phyloP scores from a whole-genome alignment of 228 moss, liverwort and hornwort genomes.

The Sphagnum fallax region DNA sequence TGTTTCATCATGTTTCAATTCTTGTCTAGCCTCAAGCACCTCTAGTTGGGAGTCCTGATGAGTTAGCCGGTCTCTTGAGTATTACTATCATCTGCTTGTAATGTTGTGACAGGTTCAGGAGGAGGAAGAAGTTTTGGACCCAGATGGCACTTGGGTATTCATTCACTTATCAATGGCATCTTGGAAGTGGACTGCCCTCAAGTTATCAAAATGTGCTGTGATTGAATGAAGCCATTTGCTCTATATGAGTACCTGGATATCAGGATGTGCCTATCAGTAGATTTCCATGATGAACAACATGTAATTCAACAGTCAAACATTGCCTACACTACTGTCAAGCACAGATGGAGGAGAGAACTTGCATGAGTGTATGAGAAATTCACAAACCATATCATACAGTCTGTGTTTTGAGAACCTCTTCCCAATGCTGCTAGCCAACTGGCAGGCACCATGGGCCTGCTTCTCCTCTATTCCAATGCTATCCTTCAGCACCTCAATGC shows the following conservation, averaged over 20 bases:
- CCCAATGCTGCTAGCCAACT: constrained; percentile 68
- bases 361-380: too few relatives aligned
- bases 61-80: constrained; percentile 36
- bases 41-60: constrained; percentile 21
- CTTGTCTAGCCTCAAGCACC: constrained; percentile 48
- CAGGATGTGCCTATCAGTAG: too few relatives aligned
- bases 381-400: constrained; percentile 87
- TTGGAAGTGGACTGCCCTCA: constrained; percentile 73
- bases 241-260: constrained; percentile 79
- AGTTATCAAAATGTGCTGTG: constrained; percentile 78
- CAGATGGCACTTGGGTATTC: constrained; percentile 67
- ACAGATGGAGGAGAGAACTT: too few relatives aligned
- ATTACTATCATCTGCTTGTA: constrained; percentile 30
- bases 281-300: too few relatives aligned
- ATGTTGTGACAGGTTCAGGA: constrained; percentile 30
- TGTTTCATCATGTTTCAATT: constrained; percentile 76
- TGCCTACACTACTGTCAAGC: too few relatives aligned
- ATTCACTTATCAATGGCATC: constrained; percentile 63
- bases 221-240: constrained; percentile 84
- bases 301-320: too few relatives aligned
- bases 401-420: constrained; percentile 55
- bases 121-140: constrained; percentile 51
- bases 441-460: constrained; percentile 32
- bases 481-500: constrained; percentile 81
- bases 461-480: constrained; percentile 72